phyloP scores from a whole-genome alignment of 257 asterid species.

The Lycium barbarum region DNA sequence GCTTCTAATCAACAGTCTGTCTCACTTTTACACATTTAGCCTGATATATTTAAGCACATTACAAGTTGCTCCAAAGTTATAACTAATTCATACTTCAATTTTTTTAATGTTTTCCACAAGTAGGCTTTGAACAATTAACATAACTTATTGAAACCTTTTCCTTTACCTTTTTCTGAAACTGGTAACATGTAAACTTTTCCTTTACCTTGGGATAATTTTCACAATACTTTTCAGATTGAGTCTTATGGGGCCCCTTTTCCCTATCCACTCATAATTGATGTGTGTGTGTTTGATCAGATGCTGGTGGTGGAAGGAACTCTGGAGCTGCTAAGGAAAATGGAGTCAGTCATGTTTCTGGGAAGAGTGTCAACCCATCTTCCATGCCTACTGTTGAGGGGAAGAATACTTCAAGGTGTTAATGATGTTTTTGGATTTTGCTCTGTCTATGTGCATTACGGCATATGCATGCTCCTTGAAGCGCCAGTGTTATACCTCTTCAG shows the following conservation, averaged over 20 bases:
- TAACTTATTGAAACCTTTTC: neutral
- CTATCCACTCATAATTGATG: conserved; percentile 30
- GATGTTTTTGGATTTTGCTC: conserved; percentile 4
- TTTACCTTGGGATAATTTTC: neutral
- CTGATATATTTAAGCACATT: conserved; percentile 5
- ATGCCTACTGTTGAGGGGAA: conserved; percentile 50
- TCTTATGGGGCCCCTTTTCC: conserved; percentile 20
- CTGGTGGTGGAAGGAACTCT: conserved; percentile 62
- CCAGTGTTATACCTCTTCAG: neutral
- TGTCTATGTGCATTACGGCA: conserved; percentile 12
- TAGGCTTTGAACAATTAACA: conserved; percentile 14
- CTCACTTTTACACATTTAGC: neutral
- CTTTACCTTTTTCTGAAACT: neutral
- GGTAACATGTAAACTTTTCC: neutral
- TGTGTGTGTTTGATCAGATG: conserved; percentile 49
- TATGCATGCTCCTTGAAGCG: conserved; percentile 30
- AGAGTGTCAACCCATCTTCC: conserved; percentile 47
- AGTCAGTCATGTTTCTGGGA: conserved; percentile 49
- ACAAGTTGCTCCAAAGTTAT: conserved; percentile 12
- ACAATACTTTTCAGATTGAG: conserved; percentile 22
- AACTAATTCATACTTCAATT: conserved; percentile 1
- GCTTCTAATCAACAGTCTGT: neutral
- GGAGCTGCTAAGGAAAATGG: conserved; percentile 60
- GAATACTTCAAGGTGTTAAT: conserved; percentile 58
- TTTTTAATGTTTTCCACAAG: neutral